Evolutionary conservation across 2,329 filamentous ascomycete genomes (phyloP), one percentile per base, ranked within the genome.

Genomic region (Trichoderma cornu-damae): DNA sequence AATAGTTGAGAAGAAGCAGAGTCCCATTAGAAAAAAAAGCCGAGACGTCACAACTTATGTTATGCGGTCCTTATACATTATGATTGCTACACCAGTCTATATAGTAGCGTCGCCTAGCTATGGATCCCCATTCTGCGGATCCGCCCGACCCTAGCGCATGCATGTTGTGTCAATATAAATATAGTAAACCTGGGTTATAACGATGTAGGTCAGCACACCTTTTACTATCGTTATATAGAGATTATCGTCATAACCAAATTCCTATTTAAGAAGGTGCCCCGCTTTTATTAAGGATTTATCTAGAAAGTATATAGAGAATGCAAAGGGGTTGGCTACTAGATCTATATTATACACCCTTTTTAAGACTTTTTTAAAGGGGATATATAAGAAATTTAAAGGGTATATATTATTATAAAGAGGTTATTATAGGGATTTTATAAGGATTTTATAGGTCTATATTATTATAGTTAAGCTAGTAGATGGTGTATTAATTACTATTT

Each of bases 101-200:
- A n/a, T n/a, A n/a, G n/a, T n/a, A n/a, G n/a, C n/a, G n/a, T n/a
- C n/a, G n/a, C n/a, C n/a, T n/a, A n/a, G n/a, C n/a, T n/a, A n/a
- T n/a, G n/a, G n/a, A n/a, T n/a, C n/a, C n/a, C n/a, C n/a, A n/a
- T n/a, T n/a, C n/a, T n/a, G n/a, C n/a, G n/a, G n/a, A n/a, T n/a
- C n/a, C n/a, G n/a, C n/a, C n/a, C n/a, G n/a, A n/a, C n/a, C n/a
- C n/a, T n/a, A n/a, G n/a, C n/a, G n/a, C n/a, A n/a, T n/a, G n/a
- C n/a, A n/a, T n/a, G n/a, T n/a, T n/a, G n/a, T n/a, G n/a, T n/a
- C n/a, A n/a, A n/a, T n/a, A n/a, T n/a, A n/a, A n/a, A n/a, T n/a
- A 40, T 16, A 40, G 37, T 40, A 40, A 40, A 40, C 37, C 37
- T n/a, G n/a, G n/a, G n/a, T n/a, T n/a, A n/a, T n/a, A n/a, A n/a